Conservation (phyloP, 331 rosid genomes). For the Erythrophleum ivorense region DNA sequence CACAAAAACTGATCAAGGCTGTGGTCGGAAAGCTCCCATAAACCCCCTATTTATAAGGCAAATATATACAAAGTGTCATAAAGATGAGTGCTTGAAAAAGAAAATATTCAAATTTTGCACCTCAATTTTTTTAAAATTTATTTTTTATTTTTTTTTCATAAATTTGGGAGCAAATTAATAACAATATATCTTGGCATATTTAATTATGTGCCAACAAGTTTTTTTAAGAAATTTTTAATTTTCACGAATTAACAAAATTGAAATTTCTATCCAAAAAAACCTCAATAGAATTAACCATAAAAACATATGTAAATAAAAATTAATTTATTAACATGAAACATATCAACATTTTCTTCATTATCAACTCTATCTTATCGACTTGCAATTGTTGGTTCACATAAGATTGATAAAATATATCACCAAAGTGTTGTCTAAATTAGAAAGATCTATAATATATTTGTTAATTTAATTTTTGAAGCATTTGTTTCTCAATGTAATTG, state of each 20-base stretch:
- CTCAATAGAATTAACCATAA: neutral
- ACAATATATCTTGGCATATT: neutral
- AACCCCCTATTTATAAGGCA: constrained; percentile 12
- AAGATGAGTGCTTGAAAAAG: neutral
- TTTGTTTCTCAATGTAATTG: neutral
- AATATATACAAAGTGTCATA: neutral
- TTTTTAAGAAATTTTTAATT: neutral
- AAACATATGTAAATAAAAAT: neutral
- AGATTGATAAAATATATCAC: neutral
- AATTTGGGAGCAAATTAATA: neutral
- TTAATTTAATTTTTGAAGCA: neutral
- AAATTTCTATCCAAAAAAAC: neutral
- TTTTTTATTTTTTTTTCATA: neutral
- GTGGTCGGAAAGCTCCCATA: neutral
- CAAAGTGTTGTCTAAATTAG: neutral
- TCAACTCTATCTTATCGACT: neutral
- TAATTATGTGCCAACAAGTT: neutral
- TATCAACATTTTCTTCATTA: neutral
- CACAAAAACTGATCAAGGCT: neutral
- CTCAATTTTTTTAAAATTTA: neutral
- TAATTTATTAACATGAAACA: neutral
- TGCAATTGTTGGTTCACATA: neutral
- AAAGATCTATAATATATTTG: neutral
- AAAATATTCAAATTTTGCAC: neutral
- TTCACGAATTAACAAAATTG: neutral